Evolutionary conservation across 192 early-diverging fungal species (phyloP).

Genomic region (Coemansia sp.): DNA sequence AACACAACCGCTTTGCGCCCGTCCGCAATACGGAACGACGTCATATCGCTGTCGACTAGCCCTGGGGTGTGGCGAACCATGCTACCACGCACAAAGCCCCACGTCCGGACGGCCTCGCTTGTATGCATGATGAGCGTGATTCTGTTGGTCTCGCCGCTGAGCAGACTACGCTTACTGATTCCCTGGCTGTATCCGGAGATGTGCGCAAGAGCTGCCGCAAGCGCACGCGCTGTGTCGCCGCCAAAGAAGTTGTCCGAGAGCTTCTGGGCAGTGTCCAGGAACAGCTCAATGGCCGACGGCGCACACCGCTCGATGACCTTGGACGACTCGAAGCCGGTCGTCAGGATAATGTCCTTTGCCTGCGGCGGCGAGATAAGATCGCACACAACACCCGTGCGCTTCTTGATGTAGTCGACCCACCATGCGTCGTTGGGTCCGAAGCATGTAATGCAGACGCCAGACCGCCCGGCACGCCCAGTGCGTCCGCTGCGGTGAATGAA

Average conservation of each 20-base stretch:
- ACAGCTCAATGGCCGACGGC: constrained; percentile 75
- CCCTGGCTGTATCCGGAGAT: constrained; percentile 85
- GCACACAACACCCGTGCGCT: constrained; percentile 79
- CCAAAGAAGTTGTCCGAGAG: constrained; percentile 66
- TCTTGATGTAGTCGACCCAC: constrained; percentile 74
- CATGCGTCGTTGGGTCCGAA: constrained; percentile 86
- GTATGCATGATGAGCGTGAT: constrained; percentile 72
- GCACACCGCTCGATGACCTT: constrained; percentile 69
- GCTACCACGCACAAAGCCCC: constrained; percentile 82
- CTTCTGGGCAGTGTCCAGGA: constrained; percentile 69
- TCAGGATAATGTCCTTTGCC: constrained; percentile 83
- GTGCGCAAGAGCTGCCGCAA: constrained; percentile 84
- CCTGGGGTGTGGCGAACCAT: constrained; percentile 69
- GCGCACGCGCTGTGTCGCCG: constrained; percentile 73
- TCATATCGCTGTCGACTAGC: constrained; percentile 72
- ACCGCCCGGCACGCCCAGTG: constrained; percentile 88
- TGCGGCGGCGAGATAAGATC: constrained; percentile 81
- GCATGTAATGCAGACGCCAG: constrained; percentile 90
- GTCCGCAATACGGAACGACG: constrained; percentile 79
- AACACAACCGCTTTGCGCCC: constrained; percentile 83
- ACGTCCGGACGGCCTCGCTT: constrained; percentile 69
- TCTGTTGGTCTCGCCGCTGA: constrained; percentile 78
- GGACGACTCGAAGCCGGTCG: constrained; percentile 75
- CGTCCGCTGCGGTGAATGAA: constrained; percentile 96
- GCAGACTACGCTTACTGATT: constrained; percentile 76